Evolutionary conservation across 768 basidiomycete species (phyloP).

Genomic region (Serendipita indica): DNA sequence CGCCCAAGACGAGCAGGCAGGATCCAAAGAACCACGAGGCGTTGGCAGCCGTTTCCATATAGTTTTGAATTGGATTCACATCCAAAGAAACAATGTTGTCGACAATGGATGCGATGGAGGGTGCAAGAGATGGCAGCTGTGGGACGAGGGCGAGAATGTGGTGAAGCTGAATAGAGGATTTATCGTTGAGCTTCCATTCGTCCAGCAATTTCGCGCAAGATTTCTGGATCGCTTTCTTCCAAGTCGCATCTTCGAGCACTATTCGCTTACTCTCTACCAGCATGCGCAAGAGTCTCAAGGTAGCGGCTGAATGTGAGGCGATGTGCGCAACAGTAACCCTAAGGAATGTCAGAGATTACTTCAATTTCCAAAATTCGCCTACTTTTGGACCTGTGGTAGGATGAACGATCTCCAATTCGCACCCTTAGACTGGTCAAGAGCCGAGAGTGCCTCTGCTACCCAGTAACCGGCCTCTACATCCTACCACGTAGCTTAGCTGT

Average conservation of each 20-base stretch:
- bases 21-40: conserved; percentile 42
- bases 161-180: conserved; percentile 26
- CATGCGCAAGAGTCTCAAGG: conserved; percentile 13
- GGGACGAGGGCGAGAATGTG: conserved; percentile 39
- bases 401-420: neutral
- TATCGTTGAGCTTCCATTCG: conserved; percentile 25
- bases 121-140: conserved; percentile 35
- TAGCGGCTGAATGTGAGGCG: neutral
- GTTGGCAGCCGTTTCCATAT: conserved; percentile 26
- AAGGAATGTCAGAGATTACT: too few relatives aligned
- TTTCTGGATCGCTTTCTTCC: conserved; percentile 40
- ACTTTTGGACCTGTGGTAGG: neutral
- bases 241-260: conserved; percentile 42
- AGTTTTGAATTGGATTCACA: conserved; percentile 19
- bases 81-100: conserved; percentile 25
- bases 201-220: too few relatives aligned
- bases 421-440: neutral
- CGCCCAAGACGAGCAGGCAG: conserved; percentile 42
- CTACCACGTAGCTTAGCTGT: neutral
- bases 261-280: conserved; percentile 36
- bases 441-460: neutral
- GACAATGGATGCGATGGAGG: conserved; percentile 28
- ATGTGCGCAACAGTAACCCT: too few relatives aligned
- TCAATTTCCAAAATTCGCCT: neutral
- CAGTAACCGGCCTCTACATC: neutral